A percentile compares a stretch with the other conserved stretches of the same genome.
Evolutionary conservation across 768 basidiomycete genomes (phyloP).

Genomic region (Podaxis sp.): DNA sequence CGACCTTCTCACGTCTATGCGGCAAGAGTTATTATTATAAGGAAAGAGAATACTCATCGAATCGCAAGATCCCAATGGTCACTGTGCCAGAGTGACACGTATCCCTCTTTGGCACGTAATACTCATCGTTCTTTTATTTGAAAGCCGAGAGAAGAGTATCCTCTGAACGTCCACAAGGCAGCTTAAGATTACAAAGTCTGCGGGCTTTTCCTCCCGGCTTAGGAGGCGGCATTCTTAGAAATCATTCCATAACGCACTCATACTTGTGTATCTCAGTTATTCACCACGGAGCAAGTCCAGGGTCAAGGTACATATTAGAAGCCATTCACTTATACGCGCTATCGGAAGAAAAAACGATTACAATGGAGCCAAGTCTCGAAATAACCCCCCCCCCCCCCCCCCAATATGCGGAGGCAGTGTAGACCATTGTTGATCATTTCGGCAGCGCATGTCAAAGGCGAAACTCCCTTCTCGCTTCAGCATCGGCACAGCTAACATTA

Average conservation of each 20-base stretch:
- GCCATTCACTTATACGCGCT: background rate
- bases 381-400: too few species aligned
- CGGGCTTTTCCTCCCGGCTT: background rate
- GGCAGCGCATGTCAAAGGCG: background rate
- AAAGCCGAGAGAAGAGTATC: background rate
- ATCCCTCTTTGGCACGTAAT: background rate
- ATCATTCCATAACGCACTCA: background rate
- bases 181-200: background rate
- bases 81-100: background rate
- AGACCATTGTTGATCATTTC: background rate
- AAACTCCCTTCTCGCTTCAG: background rate
- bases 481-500: background rate
- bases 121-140: background rate
- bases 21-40: background rate
- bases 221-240: background rate
- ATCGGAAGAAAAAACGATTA: background rate
- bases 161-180: background rate
- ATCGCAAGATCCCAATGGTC: background rate
- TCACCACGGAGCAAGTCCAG: background rate
- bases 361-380: background rate
- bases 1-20: background rate
- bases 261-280: background rate
- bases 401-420: background rate
- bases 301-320: background rate
- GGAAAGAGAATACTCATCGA: background rate